Base-by-base conservation (phyloP, 805 yeast species). In the Candida germanica region DNA sequence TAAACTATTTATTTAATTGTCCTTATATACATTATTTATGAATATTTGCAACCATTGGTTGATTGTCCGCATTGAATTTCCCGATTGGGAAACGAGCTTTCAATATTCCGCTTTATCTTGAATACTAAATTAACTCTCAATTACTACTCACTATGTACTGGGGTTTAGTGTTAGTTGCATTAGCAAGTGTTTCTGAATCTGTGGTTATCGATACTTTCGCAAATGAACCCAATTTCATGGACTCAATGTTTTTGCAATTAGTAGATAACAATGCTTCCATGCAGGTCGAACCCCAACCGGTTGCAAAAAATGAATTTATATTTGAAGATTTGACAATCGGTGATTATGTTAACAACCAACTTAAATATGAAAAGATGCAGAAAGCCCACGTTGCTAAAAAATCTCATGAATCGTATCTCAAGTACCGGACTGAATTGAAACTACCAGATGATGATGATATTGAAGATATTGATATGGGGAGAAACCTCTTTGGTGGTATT, bases 401-500 rank as follows among this genome's bases (percentile, higher is more conserved):
- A 25, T 32, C 43, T 3, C 50, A 47, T 22, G 40, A 42, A 14
- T 31, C 44, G 2, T 47, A 34, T 22, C 6, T 44, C 8, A 33
- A 36, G 11, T 44, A 39, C 23, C 49, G 37, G 13, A 38, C 53
- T 11, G 51, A 53, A 27, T 26, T 59, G 26, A 46, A 47, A 4
- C 48, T 59, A 5, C 71, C 73, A 1, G 42, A 48, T 23, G 58
- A 58, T 27, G 69, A 66, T 37, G 64, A 61, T 26, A 59, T 67
- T 5, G 39, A 51, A 2, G 71, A 65, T 32, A 44, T 58, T 11
- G 20, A 33, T 9, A 28, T 30, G 2, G 44, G 39, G 18, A 46
- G 43, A 4, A 48, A 42, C 18, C 35, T 59, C 35, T 73, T 72
- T 46, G 75, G 79, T 2, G 81, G 81, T 3, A 68, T 76, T 24